Percentiles rank a stretch among this genome's conserved stretches.
Conservation (phyloP, 2,329 filamentous ascomycete genomes). For the Penicillium freii region DNA sequence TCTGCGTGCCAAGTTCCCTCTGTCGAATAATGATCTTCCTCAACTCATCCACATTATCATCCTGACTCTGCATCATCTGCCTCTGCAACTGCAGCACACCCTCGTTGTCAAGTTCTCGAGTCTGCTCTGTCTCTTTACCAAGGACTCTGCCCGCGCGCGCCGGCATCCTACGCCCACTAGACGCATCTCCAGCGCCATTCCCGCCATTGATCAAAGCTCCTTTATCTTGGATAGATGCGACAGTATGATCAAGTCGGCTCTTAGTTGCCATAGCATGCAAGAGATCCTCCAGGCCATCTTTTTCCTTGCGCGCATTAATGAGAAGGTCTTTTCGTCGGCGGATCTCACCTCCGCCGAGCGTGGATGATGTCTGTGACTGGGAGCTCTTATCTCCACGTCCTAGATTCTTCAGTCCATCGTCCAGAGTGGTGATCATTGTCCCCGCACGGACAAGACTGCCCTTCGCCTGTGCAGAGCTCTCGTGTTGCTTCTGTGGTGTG, state of each 20-base stretch:
- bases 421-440: slow-evolving; percentile 55
- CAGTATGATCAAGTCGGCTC: slow-evolving; percentile 44
- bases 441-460: slow-evolving; percentile 57
- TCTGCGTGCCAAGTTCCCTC: slow-evolving; percentile 61
- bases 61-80: slow-evolving; percentile 62
- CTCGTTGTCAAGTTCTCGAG: slow-evolving; percentile 62
- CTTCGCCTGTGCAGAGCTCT: slow-evolving; percentile 62
- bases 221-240: slow-evolving; percentile 49
- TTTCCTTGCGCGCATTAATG: slow-evolving; percentile 58
- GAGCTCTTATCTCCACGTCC: slow-evolving; percentile 28
- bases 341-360: slow-evolving; percentile 60
- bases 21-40: slow-evolving; percentile 59
- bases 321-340: slow-evolving; percentile 59
- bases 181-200: slow-evolving; percentile 13
- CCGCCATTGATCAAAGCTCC: slow-evolving; percentile 40
- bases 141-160: slow-evolving; percentile 51
- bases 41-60: slow-evolving; percentile 58
- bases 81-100: slow-evolving; percentile 63
- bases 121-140: slow-evolving; percentile 59
- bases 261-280: slow-evolving; percentile 58
- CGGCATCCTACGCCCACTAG: slow-evolving; percentile 20
- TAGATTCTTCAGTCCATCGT: slow-evolving; percentile 53
- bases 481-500: slow-evolving; percentile 60
- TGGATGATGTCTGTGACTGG: slow-evolving; percentile 50
- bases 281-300: slow-evolving; percentile 60